phyloP scores from a whole-genome alignment of 257 asterid genomes.

The Linaria vulgaris region DNA sequence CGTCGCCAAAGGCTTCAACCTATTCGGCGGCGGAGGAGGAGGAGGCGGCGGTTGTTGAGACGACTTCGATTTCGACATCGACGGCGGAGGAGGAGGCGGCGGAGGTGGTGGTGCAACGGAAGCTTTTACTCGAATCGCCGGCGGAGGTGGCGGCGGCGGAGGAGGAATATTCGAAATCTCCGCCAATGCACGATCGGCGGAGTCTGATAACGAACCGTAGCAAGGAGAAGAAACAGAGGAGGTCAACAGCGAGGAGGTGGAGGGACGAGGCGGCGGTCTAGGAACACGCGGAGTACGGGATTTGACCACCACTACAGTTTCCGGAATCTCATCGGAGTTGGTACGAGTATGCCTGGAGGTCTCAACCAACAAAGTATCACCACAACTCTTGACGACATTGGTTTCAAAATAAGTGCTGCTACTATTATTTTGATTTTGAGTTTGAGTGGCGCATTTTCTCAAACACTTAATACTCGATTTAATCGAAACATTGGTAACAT shows the following conservation, averaged over 20 bases:
- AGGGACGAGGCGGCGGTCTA: constrained; percentile 88
- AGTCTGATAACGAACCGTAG: constrained; percentile 54
- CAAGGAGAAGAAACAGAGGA: constrained; percentile 63
- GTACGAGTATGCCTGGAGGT: constrained; percentile 40
- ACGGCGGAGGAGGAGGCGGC: constrained; percentile 54
- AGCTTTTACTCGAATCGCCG: neutral
- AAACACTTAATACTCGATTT: constrained; percentile 39
- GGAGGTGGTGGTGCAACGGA: constrained; percentile 45
- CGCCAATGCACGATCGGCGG: constrained; percentile 64
- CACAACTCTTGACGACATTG: too few relatives aligned
- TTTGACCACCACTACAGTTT: constrained; percentile 49
- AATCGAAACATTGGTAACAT: constrained; percentile 44
- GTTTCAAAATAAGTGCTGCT: neutral
- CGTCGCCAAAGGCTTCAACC: constrained; percentile 36
- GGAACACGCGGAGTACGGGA: constrained; percentile 86
- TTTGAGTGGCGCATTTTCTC: constrained; percentile 46
- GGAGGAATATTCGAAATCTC: constrained; percentile 32
- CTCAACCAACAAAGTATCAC: too few relatives aligned
- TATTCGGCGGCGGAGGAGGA: constrained; percentile 47
- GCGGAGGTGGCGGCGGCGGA: constrained; percentile 31
- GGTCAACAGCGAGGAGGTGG: constrained; percentile 49
- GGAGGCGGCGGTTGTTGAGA: constrained; percentile 51
- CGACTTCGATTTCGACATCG: constrained; percentile 20
- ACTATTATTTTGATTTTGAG: too few relatives aligned
- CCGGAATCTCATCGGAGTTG: constrained; percentile 55